Evolutionary conservation across 495 filamentous ascomycete genomes (phyloP), one percentile per base, ranked within the genome.

Genomic region (Corynascus novoguineensis): DNA sequence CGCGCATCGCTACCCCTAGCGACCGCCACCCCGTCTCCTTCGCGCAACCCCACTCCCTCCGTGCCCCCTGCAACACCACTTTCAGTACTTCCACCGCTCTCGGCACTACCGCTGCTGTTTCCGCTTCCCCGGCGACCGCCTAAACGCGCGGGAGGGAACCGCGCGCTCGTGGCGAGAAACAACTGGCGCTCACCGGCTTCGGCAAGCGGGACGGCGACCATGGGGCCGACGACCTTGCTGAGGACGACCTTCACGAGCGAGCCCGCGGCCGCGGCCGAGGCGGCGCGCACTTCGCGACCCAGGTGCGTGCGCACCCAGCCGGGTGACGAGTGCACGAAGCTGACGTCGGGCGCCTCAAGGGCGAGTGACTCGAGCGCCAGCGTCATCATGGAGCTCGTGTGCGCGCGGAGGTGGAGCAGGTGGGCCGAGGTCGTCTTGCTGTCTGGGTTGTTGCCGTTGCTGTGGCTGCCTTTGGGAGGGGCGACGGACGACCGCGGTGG

Each of bases 291-390:
- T n/a, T 59, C 55, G 7, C 41, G 46, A 15, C 57, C 60, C 10
- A 54, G 38, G 29, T 55, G 56, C 0, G 78, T 79, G 42, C 32
- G 27, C 45, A 87, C 83, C 1, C 67, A 34, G 3, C 80, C 80
- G 0, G 85, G 85, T 46, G 72, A 83, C 21, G 72, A 63, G 53
- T 88, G 85, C 2, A 88, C 64, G 62, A 87, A 87, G 5, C 68
- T 68, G 6, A 83, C 79, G 2, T 70, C 63, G 1, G 80, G 79
- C 19, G 80, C 71, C 24, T 55, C 64, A 42, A 44, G 65, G 44
- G 82, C 77, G 0, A 83, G 25, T 1, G 63, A 62, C 38, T 83
- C 81, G 9, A 85, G 59, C 0, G 69, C 69, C 0, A 86, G 61
- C 1, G 80, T 82, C 49, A 75, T 74, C 54, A 85, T 69, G 15